These are phyloP conservation scores for Aegilops speltoides DNA, from an alignment of 176 grass and related monocot species.

Conservation along the genomic window DNA sequence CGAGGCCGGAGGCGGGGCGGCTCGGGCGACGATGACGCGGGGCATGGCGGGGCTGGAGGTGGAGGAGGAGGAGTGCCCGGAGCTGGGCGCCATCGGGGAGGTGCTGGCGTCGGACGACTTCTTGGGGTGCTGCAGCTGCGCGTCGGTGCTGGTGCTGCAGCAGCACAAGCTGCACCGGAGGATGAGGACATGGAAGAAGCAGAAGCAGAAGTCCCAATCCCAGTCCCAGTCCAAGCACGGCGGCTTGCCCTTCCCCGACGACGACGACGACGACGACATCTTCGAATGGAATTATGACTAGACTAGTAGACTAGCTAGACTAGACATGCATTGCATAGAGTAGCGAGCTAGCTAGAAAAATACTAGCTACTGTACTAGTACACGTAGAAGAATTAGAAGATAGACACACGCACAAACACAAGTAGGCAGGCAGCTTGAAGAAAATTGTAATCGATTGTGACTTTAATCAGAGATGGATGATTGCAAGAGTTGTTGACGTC, in stretches of 20 bases:
- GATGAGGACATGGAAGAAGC: slow-evolving; percentile 35
- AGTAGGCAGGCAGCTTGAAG: no score
- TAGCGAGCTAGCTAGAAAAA: no score
- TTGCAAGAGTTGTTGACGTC: no score
- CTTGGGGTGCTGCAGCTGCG: slow-evolving; percentile 30
- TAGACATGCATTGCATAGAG: no score
- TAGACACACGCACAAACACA: no score
- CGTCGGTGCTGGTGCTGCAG: slow-evolving; percentile 62
- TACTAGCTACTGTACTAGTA: no score
- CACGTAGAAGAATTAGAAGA: no score
- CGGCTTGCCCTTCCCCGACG: no score
- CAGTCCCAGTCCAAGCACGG: neutral
- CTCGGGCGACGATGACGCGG: slow-evolving; percentile 15
- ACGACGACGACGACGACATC: neutral
- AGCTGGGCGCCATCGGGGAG: slow-evolving; percentile 70
- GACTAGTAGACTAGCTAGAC: no score
- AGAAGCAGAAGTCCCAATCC: neutral
- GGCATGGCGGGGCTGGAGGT: slow-evolving; percentile 43
- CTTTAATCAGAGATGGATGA: no score
- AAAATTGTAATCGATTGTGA: no score
- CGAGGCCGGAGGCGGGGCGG: neutral
- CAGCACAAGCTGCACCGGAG: slow-evolving; percentile 31
- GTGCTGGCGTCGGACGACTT: slow-evolving; percentile 70
- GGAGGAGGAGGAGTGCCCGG: slow-evolving; percentile 54
- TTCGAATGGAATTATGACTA: neutral